These are phyloP conservation scores for Erythrobasidium yunnanense DNA, from an alignment of 768 basidiomycete species.

Conservation along the genomic window DNA sequence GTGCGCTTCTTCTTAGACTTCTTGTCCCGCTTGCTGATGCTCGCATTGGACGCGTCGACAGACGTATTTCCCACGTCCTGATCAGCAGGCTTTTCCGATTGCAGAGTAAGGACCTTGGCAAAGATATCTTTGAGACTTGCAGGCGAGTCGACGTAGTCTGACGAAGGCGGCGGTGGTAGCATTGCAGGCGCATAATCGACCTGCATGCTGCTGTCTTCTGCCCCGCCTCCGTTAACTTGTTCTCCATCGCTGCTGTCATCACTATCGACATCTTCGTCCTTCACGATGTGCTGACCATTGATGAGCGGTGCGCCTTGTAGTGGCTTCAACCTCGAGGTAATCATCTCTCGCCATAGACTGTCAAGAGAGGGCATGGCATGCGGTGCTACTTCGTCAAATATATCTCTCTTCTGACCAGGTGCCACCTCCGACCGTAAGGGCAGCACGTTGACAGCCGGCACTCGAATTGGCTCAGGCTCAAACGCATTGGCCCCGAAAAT, in stretches of 20 bases:
- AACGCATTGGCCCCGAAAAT: no score
- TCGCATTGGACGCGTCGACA: no score
- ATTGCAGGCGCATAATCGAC: neutral
- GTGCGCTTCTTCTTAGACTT: no score
- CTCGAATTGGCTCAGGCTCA: no score
- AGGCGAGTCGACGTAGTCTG: conserved; percentile 1
- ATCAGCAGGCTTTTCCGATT: no score
- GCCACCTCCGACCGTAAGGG: no score
- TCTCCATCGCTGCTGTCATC: neutral
- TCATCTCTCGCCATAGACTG: neutral
- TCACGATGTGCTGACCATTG: neutral
- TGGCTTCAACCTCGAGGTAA: neutral
- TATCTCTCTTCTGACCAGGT: neutral
- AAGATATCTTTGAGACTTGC: conserved; percentile 3
- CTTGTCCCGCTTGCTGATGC: no score
- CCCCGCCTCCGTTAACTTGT: neutral
- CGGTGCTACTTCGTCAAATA: conserved; percentile 4
- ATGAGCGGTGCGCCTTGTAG: neutral
- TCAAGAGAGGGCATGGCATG: conserved; percentile 9
- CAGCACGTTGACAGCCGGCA: no score
- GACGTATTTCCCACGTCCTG: no score
- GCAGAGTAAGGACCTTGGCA: neutral
- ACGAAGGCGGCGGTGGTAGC: no score
- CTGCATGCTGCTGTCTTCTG: neutral
- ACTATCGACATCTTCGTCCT: neutral